Percentiles rank a stretch among this genome's conserved stretches.
Conservation (phyloP, 345 rosid species). For the Boechera retrofracta region DNA sequence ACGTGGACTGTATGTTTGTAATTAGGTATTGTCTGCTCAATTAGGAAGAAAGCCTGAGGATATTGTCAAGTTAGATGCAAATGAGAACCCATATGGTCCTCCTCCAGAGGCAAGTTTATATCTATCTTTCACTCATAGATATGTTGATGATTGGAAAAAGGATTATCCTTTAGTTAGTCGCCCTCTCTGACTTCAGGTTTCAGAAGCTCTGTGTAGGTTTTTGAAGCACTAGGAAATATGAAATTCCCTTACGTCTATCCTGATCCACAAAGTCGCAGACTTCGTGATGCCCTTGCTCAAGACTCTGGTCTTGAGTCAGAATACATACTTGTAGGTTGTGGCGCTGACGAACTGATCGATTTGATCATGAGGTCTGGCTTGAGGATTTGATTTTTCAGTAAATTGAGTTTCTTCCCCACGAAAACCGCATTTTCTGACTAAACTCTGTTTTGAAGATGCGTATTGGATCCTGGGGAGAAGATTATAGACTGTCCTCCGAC, state of each 20-base stretch:
- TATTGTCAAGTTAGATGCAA: conserved; percentile 94
- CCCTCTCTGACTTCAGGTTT: conserved; percentile 35
- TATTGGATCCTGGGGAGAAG: conserved; percentile 96
- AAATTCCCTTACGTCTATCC: conserved; percentile 91
- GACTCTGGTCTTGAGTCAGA: conserved; percentile 92
- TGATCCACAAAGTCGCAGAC: conserved; percentile 82
- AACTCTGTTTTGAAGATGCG: conserved; percentile 57
- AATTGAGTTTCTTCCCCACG: neutral
- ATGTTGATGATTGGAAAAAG: neutral
- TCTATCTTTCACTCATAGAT: conserved; percentile 7
- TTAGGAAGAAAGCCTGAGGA: conserved; percentile 96
- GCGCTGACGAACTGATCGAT: conserved; percentile 95
- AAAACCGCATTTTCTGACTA: neutral
- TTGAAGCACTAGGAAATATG: conserved; percentile 84
- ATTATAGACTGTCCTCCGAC: conserved; percentile 98
- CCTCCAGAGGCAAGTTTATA: conserved; percentile 88
- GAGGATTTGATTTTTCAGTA: neutral
- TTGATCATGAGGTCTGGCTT: conserved; percentile 86
- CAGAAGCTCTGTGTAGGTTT: conserved; percentile 67
- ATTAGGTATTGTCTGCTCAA: conserved; percentile 75
- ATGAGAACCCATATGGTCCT: conserved; percentile 99
- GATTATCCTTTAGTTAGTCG: neutral
- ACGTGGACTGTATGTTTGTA: neutral
- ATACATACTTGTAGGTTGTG: conserved; percentile 92
- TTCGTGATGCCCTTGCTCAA: conserved; percentile 81